phyloP scores from a whole-genome alignment of 768 basidiomycete species.

The Mycena floridula region DNA sequence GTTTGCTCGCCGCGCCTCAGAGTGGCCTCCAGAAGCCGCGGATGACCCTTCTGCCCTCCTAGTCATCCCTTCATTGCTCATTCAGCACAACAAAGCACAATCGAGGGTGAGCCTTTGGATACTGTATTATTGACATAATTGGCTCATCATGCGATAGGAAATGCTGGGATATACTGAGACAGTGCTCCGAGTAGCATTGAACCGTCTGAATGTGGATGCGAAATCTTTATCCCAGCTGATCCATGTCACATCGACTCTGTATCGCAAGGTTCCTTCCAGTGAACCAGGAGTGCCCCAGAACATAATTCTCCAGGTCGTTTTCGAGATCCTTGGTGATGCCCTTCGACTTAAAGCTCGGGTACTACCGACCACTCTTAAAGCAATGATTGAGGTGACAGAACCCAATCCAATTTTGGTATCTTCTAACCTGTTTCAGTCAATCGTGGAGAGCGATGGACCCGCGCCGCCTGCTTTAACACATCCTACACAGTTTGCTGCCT shows the following conservation, averaged over 20 bases:
- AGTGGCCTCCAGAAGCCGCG: constrained; percentile 35
- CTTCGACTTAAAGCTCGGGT: constrained; percentile 48
- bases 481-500: constrained; percentile 25
- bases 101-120: constrained; percentile 37
- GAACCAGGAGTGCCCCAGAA: constrained; percentile 19
- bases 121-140: constrained; percentile 2
- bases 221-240: constrained; percentile 40
- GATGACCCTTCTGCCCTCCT: constrained; percentile 56
- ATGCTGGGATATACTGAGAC: constrained; percentile 53
- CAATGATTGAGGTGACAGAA: constrained; percentile 45
- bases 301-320: constrained; percentile 33
- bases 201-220: constrained; percentile 40
- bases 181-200: constrained; percentile 47
- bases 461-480: constrained; percentile 24
- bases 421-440: constrained; percentile 12
- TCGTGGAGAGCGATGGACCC: constrained; percentile 23
- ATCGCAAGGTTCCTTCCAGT: constrained; percentile 28
- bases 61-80: constrained; percentile 40
- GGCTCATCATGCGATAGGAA: constrained; percentile 33
- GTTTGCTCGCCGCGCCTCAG: constrained; percentile 52
- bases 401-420: neutral
- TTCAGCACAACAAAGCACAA: constrained; percentile 55
- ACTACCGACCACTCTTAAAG: constrained; percentile 38
- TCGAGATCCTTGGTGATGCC: constrained; percentile 49
- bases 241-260: constrained; percentile 36